A percentile compares a stretch with the other conserved stretches of the same genome.
These are phyloP conservation scores for Amborella trichopoda DNA, from an alignment of 164 flowering plant species.

Conservation along the genomic window DNA sequence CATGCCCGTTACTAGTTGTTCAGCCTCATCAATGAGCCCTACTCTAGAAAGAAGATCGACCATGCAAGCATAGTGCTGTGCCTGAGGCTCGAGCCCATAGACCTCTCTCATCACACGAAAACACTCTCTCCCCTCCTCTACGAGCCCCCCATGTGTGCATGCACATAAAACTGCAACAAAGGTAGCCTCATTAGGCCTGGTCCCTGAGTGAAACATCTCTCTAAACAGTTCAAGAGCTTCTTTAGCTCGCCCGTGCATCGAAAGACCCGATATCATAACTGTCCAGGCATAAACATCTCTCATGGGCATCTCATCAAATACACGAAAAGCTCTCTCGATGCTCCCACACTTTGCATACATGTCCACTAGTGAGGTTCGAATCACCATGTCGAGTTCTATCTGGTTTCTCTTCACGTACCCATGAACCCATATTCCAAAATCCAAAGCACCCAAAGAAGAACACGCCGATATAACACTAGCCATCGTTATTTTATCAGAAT, in stretches of 20 bases:
- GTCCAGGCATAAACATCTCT: constrained; percentile 70
- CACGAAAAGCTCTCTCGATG: constrained; percentile 34
- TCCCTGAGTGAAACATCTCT: constrained; percentile 44
- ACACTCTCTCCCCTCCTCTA: constrained; percentile 48
- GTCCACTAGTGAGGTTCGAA: constrained; percentile 57
- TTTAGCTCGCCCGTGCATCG: constrained; percentile 43
- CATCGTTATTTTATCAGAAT: constrained; percentile 13
- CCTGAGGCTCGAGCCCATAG: constrained; percentile 44
- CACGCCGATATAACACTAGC: constrained; percentile 16
- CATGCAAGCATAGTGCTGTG: constrained; percentile 70
- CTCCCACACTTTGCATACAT: constrained; percentile 83
- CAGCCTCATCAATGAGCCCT: constrained; percentile 54
- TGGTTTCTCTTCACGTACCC: constrained; percentile 37
- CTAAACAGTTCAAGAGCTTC: constrained; percentile 45
- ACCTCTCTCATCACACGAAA: constrained; percentile 41
- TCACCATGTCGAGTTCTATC: constrained; percentile 42
- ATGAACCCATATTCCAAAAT: constrained; percentile 66
- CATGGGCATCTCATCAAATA: constrained; percentile 35
- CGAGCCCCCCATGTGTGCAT: constrained; percentile 72
- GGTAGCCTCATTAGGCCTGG: constrained; percentile 60
- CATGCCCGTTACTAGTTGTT: constrained; percentile 44
- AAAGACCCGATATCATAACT: constrained; percentile 55
- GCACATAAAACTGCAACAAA: constrained; percentile 61
- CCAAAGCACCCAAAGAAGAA: constrained; percentile 20
- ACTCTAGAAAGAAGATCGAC: constrained; percentile 60